These are phyloP conservation scores for Prunus armeniaca DNA, from an alignment of 306 rosid species.

Conservation along the genomic window DNA sequence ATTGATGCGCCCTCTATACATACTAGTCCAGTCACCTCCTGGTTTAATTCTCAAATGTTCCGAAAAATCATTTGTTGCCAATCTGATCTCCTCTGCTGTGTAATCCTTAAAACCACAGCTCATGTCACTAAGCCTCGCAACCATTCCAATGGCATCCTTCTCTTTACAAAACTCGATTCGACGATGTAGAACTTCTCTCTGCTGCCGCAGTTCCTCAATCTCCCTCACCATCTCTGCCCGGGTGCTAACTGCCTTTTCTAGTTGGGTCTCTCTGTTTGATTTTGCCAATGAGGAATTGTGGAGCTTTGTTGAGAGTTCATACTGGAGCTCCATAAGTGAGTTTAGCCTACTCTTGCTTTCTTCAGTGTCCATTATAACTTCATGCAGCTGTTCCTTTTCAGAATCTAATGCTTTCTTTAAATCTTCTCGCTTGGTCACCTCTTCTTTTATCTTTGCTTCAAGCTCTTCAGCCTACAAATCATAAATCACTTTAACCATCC, in stretches of 20 bases:
- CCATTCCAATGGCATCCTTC: slow-evolving; percentile 75
- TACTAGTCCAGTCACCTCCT: slow-evolving; percentile 38
- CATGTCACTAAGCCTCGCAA: slow-evolving; percentile 35
- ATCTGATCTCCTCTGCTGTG: slow-evolving; percentile 54
- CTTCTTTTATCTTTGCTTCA: slow-evolving; percentile 52
- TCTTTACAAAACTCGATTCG: slow-evolving; percentile 84
- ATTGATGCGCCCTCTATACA: slow-evolving; percentile 60
- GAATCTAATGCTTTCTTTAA: slow-evolving; percentile 36
- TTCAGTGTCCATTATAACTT: slow-evolving; percentile 43
- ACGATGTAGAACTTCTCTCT: slow-evolving; percentile 63
- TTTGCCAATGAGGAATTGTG: slow-evolving; percentile 41
- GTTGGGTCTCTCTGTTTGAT: slow-evolving; percentile 38
- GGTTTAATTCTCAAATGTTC: slow-evolving; percentile 59
- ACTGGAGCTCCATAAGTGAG: slow-evolving; percentile 54
- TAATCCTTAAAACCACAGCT: slow-evolving; percentile 49
- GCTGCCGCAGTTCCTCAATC: slow-evolving; percentile 62
- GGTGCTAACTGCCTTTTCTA: slow-evolving; percentile 47
- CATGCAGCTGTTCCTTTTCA: slow-evolving; percentile 45
- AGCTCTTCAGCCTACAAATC: slow-evolving; percentile 53
- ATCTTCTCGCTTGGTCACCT: slow-evolving; percentile 39
- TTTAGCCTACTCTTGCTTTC: slow-evolving; percentile 55
- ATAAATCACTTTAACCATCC: background rate
- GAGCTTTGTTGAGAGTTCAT: slow-evolving; percentile 66
- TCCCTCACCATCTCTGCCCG: slow-evolving; percentile 55
- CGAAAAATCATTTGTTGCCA: slow-evolving; percentile 70